Evolutionary conservation across 495 filamentous ascomycete genomes (phyloP).

Genomic region (Cercophora samala): DNA sequence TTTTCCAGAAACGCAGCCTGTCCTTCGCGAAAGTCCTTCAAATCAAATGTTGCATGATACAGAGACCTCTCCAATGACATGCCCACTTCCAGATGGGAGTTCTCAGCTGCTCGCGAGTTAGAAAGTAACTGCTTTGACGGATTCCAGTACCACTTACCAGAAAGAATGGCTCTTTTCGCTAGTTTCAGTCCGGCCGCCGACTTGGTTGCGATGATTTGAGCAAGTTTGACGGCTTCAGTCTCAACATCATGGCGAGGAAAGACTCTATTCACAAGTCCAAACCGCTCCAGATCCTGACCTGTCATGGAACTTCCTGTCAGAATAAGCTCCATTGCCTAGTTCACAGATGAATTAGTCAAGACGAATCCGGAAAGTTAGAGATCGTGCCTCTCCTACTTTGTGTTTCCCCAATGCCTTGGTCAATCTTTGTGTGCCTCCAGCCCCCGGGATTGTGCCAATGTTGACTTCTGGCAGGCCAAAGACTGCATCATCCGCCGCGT

Average conservation of each 20-base stretch:
- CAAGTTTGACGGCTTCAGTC: neutral
- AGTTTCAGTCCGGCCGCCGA: neutral
- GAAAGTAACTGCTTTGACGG: neutral
- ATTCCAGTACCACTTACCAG: neutral
- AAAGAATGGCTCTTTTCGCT: neutral
- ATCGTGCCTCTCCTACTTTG: conserved; percentile 22
- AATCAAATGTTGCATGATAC: conserved; percentile 2
- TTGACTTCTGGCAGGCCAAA: conserved; percentile 47
- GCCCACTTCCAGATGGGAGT: neutral
- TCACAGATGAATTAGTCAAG: neutral
- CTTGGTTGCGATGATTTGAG: neutral
- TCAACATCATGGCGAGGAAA: neutral
- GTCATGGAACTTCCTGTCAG: neutral
- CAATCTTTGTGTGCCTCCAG: conserved; percentile 44
- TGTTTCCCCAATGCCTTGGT: conserved; percentile 40
- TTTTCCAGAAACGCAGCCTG: conserved; percentile 6
- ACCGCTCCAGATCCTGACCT: neutral
- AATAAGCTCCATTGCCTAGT: conserved; percentile 14
- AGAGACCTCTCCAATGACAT: neutral
- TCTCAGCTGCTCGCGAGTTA: neutral
- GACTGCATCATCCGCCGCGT: conserved; percentile 29
- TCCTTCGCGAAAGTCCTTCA: conserved; percentile 5
- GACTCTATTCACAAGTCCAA: conserved; percentile 3
- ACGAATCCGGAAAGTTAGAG: neutral
- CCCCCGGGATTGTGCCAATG: conserved; percentile 44